These are phyloP conservation scores for Macrocystidia cucumis DNA, from an alignment of 1,284 basidiomycete species.

Conservation along the genomic window DNA sequence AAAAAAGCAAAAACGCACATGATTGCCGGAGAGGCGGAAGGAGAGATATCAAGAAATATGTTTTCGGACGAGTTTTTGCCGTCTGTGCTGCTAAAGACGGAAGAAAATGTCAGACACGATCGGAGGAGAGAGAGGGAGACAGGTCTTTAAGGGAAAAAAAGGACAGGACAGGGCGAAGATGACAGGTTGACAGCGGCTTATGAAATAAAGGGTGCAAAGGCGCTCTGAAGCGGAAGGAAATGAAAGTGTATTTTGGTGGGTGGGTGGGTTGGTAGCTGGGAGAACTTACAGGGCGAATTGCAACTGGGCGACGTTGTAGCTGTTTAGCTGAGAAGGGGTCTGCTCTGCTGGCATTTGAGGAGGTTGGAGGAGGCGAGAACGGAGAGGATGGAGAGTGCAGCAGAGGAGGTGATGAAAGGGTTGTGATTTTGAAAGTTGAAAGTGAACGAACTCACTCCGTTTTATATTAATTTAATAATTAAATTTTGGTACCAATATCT, in stretches of 20 bases:
- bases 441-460: too few species aligned
- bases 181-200: conserved; percentile 20
- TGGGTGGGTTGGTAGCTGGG: conserved; percentile 5
- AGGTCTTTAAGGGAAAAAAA: conserved; percentile 15
- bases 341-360: conserved; percentile 35
- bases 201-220: conserved; percentile 8
- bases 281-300: conserved; percentile 51
- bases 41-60: conserved; percentile 37
- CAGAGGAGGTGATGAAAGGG: too few species aligned
- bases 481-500: too few species aligned
- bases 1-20: conserved; percentile 22
- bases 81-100: conserved; percentile 21
- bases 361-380: conserved; percentile 11
- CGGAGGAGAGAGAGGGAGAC: conserved; percentile 9
- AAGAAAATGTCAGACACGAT: conserved; percentile 6
- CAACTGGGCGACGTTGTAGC: conserved; percentile 56
- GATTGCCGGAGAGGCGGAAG: conserved; percentile 38
- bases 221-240: neutral
- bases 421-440: too few species aligned
- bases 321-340: conserved; percentile 34
- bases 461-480: too few species aligned
- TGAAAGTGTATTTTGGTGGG: too few species aligned
- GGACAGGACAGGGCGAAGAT: conserved; percentile 12
- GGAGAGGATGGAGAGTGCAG: conserved; percentile 9
- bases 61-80: conserved; percentile 27